Conservation (phyloP, 169 alveolate genomes). For the Eimeria acervulina region DNA sequence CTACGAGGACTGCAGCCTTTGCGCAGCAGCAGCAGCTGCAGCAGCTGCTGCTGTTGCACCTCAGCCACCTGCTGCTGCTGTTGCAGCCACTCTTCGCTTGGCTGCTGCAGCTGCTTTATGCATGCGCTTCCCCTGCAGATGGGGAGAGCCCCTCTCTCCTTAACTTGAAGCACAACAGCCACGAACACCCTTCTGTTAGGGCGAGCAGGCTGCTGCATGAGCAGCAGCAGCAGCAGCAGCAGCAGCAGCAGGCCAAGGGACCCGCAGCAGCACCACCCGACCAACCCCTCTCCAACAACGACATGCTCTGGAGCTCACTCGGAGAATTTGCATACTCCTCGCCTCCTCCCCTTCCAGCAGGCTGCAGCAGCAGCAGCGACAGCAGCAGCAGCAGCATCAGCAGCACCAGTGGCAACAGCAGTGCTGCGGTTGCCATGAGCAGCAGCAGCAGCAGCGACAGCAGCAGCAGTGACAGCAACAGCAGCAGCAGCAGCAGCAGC, state of each 20-base stretch:
- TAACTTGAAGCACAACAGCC: constrained; percentile 69
- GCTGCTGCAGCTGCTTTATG: constrained; percentile 79
- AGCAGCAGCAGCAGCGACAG: neutral
- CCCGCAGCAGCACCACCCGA: constrained; percentile 59
- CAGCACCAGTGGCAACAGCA: constrained; percentile 16
- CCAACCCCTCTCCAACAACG: constrained; percentile 68
- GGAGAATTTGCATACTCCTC: constrained; percentile 78
- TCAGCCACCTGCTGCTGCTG: constrained; percentile 67
- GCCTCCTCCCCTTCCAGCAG: constrained; percentile 55
- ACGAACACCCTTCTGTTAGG: constrained; percentile 81
- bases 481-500: neutral
- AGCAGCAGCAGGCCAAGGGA: neutral
- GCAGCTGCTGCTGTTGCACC: constrained; percentile 71
- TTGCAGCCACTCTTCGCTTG: constrained; percentile 63
- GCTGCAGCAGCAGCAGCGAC: constrained; percentile 23
- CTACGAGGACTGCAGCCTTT: neutral
- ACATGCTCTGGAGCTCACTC: constrained; percentile 79
- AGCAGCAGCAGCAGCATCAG: constrained; percentile 20
- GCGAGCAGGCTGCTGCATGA: constrained; percentile 74
- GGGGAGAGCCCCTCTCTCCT: constrained; percentile 75
- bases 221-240: constrained; percentile 73
- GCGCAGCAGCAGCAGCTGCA: constrained; percentile 74
- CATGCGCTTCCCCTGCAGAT: constrained; percentile 71
- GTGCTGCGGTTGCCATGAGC: neutral
- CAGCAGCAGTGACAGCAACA: neutral